Conservation (phyloP, 2,329 filamentous ascomycete genomes). For the Ascochyta viciae-villosae region DNA sequence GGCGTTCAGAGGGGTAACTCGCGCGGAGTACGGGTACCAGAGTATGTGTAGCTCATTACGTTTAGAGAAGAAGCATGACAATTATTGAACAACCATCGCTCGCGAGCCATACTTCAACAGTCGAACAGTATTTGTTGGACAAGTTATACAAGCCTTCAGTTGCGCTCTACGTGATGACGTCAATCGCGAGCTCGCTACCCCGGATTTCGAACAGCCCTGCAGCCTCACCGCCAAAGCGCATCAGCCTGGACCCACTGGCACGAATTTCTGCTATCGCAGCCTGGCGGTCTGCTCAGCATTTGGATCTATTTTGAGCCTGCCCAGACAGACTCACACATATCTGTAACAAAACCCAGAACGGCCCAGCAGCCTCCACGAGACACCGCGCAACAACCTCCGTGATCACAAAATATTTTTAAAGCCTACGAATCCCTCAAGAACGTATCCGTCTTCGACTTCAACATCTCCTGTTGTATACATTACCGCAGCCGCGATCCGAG, state of each 20-base stretch:
- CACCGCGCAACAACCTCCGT: not conserved
- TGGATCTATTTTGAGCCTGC: not conserved
- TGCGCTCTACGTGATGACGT: conserved; percentile 5
- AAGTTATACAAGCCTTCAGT: not conserved
- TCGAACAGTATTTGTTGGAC: not conserved
- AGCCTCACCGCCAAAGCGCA: conserved; percentile 8
- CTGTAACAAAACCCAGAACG: not conserved
- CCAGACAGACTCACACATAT: not conserved
- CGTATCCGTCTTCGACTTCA: not conserved
- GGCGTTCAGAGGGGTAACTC: not conserved
- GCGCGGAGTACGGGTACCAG: not conserved
- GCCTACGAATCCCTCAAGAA: not conserved
- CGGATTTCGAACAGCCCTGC: conserved; percentile 10
- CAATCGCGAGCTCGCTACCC: conserved; percentile 12
- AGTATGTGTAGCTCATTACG: not conserved
- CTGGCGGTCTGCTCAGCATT: not conserved
- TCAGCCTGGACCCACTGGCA: not conserved
- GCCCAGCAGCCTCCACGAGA: not conserved
- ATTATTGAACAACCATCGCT: not conserved
- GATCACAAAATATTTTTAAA: not conserved
- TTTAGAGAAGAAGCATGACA: not conserved
- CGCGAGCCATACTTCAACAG: not conserved
- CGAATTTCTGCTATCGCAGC: not conserved
- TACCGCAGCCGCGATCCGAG: conserved; percentile 25
- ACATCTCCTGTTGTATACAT: conserved; percentile 19